Conservation (phyloP, 73 alveolate genomes). For the Durusdinium trenchii region DNA sequence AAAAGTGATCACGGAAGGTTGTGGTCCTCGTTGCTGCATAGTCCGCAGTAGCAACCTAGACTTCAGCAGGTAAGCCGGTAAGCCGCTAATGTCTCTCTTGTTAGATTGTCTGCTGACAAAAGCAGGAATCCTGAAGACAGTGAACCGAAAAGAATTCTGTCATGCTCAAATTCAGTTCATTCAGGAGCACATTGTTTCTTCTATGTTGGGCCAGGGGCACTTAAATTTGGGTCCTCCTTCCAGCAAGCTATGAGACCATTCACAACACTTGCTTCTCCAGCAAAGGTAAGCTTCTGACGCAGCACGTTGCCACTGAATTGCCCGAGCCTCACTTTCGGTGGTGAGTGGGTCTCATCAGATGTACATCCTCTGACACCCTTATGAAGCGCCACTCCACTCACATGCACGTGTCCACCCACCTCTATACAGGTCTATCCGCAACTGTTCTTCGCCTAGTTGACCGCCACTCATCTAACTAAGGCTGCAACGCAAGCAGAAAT, state of each 20-base stretch:
- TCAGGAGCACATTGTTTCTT: too few relatives aligned
- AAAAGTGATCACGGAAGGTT: conserved; percentile 26
- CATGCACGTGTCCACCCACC: too few relatives aligned
- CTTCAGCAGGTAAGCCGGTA: not conserved
- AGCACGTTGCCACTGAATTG: conserved; percentile 56
- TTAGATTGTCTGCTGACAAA: too few relatives aligned
- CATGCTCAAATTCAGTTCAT: too few relatives aligned
- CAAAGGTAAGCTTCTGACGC: conserved; percentile 4
- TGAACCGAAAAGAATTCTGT: too few relatives aligned
- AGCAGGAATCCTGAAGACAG: too few relatives aligned
- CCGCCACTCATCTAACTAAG: not conserved
- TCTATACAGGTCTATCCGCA: too few relatives aligned
- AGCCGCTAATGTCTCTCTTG: too few relatives aligned
- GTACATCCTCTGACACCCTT: not conserved
- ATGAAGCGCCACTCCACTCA: not conserved
- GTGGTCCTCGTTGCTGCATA: conserved; percentile 76
- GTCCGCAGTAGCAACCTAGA: conserved; percentile 56
- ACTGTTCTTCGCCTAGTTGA: too few relatives aligned
- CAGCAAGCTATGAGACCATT: not conserved
- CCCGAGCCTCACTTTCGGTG: conserved; percentile 32
- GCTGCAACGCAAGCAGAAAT: conserved; percentile 62
- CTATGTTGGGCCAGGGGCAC: too few relatives aligned
- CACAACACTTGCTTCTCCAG: not conserved
- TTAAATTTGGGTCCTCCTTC: too few relatives aligned
- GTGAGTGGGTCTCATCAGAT: not conserved